Conservation (phyloP, 208 protist genomes). For the Trypanosoma scelopori region DNA sequence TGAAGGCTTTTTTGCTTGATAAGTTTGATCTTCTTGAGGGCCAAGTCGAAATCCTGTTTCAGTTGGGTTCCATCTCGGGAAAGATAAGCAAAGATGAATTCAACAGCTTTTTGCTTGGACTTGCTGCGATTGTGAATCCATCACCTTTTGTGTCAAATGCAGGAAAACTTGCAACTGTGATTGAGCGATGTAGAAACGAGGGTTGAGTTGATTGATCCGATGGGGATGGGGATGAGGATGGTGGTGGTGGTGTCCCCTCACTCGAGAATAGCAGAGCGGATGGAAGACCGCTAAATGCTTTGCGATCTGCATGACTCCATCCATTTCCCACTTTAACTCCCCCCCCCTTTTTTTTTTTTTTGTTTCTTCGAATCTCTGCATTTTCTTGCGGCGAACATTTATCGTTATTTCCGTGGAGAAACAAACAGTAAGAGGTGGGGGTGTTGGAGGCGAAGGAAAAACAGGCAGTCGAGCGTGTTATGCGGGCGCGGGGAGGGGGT, state of each 20-base stretch:
- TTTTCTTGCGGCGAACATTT: not conserved
- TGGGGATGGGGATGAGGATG: not conserved
- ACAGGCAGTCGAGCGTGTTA: no score
- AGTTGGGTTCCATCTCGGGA: slow-evolving; percentile 23
- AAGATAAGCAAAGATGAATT: slow-evolving; percentile 54
- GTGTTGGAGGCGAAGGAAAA: no score
- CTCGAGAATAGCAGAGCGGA: not conserved
- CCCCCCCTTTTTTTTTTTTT: no score
- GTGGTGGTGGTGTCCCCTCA: not conserved
- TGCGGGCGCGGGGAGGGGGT: no score
- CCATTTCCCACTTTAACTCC: no score
- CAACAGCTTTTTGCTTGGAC: slow-evolving; percentile 51
- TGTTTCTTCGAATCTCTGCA: no score
- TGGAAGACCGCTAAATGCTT: not conserved
- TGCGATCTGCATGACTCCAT: not conserved
- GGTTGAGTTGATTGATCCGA: not conserved
- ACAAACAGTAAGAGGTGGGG: no score
- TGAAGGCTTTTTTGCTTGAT: slow-evolving; percentile 39
- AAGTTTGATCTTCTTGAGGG: slow-evolving; percentile 37
- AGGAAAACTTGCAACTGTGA: slow-evolving; percentile 55
- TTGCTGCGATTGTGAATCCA: slow-evolving; percentile 51
- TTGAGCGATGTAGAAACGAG: slow-evolving; percentile 30
- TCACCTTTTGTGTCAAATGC: slow-evolving; percentile 60
- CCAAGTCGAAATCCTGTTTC: slow-evolving; percentile 52
- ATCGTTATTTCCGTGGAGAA: no score